Conservation (phyloP, 1,284 basidiomycete species). For the Exobasidium cylindrosporum region DNA sequence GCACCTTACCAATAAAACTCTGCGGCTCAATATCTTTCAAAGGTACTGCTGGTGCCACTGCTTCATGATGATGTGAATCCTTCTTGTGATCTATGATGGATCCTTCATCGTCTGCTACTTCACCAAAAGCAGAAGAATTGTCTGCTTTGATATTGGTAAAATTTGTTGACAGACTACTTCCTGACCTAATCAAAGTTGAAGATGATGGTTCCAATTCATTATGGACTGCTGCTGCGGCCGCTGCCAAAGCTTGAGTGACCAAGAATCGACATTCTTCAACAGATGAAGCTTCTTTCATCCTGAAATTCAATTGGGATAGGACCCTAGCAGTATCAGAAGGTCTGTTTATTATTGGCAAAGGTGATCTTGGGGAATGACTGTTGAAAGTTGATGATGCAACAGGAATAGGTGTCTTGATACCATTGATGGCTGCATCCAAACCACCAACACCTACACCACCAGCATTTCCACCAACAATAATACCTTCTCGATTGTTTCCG, state of each 20-base stretch:
- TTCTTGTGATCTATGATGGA: not conserved
- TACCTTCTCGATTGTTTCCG: not conserved
- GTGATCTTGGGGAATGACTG: not conserved
- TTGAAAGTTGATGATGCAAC: not conserved
- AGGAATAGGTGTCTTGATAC: not conserved
- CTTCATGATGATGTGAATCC: not conserved
- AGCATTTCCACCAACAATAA: not conserved
- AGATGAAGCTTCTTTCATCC: constrained; percentile 33
- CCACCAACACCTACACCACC: not conserved
- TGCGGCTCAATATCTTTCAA: not conserved
- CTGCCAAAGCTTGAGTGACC: constrained; percentile 27
- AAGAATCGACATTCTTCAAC: constrained; percentile 41
- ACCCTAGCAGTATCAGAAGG: constrained; percentile 12
- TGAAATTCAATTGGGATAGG: constrained; percentile 32
- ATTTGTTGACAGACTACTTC: not conserved
- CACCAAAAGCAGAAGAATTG: not conserved
- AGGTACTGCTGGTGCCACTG: not conserved
- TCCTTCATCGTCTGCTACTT: not conserved
- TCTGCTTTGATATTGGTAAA: not conserved
- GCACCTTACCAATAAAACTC: not conserved
- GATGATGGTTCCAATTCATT: not conserved
- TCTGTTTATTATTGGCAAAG: not conserved
- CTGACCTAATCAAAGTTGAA: not conserved
- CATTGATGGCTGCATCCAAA: not conserved
- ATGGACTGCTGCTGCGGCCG: constrained; percentile 7